phyloP scores from a whole-genome alignment of 2,329 filamentous ascomycete genomes.

The Pseudogymnoascus sp. region DNA sequence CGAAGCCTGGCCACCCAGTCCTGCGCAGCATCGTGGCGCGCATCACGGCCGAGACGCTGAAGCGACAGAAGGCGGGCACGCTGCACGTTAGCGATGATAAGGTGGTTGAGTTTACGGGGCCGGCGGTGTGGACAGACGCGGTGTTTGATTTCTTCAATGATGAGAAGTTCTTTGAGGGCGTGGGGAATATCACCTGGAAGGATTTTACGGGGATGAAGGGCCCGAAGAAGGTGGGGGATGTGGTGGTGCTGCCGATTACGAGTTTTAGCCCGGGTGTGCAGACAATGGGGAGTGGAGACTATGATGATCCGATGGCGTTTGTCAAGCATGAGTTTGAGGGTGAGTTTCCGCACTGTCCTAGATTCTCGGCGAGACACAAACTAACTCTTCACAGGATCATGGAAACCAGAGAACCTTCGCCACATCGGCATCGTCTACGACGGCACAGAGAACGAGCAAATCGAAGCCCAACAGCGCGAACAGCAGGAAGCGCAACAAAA shows the following conservation, averaged over 20 bases:
- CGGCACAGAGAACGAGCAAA: conserved; percentile 19
- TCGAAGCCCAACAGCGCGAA: not conserved
- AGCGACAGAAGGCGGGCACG: conserved; percentile 59
- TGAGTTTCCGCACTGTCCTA: conserved; percentile 37
- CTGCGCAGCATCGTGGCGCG: conserved; percentile 79
- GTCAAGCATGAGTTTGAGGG: conserved; percentile 96
- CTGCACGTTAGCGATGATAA: conserved; percentile 58
- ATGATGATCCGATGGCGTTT: conserved; percentile 92
- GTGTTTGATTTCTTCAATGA: conserved; percentile 95
- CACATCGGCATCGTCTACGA: conserved; percentile 49
- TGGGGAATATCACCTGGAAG: conserved; percentile 70
- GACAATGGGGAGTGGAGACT: conserved; percentile 85
- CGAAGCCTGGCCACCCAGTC: conserved; percentile 89
- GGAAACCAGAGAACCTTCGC: conserved; percentile 66
- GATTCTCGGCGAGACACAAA: not conserved
- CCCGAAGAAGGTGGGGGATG: conserved; percentile 84
- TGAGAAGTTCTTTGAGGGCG: conserved; percentile 70
- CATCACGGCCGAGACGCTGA: conserved; percentile 76
- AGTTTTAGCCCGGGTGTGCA: conserved; percentile 92
- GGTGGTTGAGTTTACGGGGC: conserved; percentile 90
- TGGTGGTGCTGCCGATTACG: conserved; percentile 89
- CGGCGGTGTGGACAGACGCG: conserved; percentile 86
- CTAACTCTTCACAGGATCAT: conserved; percentile 48
- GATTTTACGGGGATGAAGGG: conserved; percentile 84
- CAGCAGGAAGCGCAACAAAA: not conserved